Evolutionary conservation across 441 rosid genomes (phyloP), one percentile per base, ranked within the genome.

Genomic region (Flueggea neowawraea): DNA sequence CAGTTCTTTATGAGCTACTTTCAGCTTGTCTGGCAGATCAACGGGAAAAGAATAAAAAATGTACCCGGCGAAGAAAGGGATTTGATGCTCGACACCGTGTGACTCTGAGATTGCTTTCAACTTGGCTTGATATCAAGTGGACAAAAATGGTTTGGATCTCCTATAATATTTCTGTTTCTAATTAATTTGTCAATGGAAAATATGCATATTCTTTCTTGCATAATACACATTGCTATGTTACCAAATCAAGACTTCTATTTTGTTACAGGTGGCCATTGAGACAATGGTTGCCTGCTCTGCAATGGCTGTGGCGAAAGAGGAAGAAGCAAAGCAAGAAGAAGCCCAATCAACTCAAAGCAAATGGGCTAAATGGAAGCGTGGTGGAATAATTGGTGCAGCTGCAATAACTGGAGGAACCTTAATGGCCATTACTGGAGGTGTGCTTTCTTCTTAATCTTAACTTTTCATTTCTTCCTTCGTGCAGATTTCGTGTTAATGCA

Each of bases 381-480:
- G 96, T 60, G 93, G 97, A 57, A 89, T 91, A 70, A 84, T 89
- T 67, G 96, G 99, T 64, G 96, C 95, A 22, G 99, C 96, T 76
- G 99, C 99, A 54, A 47, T 94, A 63, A 86, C 97, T 44, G 99
- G 99, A 73, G 99, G 97, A 53, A 70, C 99, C 61, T 74, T 94
- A 75, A 69, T 91, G 97, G 99, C 96, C 69, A 76, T 94, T 71
- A 91, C 99, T 54, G 97, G 97, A n/a, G 97, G 99, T 90, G 84
- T 53, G 72, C 55, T 33, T 53, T 55, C 54, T 64, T 56, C 12
- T 33, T 31, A 17, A 54, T 12, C 0, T 58, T 54, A 63, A 16
- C 13, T 52, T 28, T 43, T 43, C 45, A 6, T 43, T 43, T 11
- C 12, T 6, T 6, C 12, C 45, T 11, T 11, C 45, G 3, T 43